Conservation (phyloP, 2,329 filamentous ascomycete genomes). For the Microcera coccophila region DNA sequence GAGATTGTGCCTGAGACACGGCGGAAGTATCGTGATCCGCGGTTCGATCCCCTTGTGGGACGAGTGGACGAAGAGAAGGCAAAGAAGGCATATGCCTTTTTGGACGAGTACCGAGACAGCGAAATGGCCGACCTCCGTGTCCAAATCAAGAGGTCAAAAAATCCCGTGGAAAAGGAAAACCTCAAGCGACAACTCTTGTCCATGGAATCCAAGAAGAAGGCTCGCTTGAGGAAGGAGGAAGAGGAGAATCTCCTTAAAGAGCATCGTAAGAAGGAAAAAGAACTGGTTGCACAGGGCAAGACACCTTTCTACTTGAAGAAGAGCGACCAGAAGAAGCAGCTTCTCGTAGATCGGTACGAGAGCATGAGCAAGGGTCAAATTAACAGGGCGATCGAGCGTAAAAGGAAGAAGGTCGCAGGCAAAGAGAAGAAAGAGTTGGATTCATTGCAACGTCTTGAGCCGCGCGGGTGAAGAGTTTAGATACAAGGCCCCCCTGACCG, state of each 20-base stretch:
- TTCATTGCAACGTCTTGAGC: slow-evolving; percentile 32
- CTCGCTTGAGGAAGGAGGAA: slow-evolving; percentile 65
- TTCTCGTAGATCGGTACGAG: slow-evolving; percentile 74
- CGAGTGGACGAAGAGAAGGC: slow-evolving; percentile 55
- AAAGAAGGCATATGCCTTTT: slow-evolving; percentile 76
- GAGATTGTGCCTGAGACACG: slow-evolving; percentile 58
- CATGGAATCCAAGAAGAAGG: slow-evolving; percentile 74
- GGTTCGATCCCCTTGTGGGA: slow-evolving; percentile 66
- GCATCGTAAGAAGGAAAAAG: slow-evolving; percentile 80
- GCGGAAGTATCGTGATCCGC: slow-evolving; percentile 73
- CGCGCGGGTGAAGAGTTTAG: slow-evolving; percentile 9
- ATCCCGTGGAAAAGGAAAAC: slow-evolving; percentile 59
- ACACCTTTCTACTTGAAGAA: slow-evolving; percentile 90
- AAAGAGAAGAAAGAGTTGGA: slow-evolving; percentile 78
- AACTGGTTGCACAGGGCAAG: slow-evolving; percentile 82
- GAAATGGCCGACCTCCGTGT: slow-evolving; percentile 74
- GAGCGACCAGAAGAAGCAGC: slow-evolving; percentile 82
- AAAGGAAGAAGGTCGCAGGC: slow-evolving; percentile 80
- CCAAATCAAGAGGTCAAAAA: slow-evolving; percentile 63
- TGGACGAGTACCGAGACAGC: slow-evolving; percentile 78
- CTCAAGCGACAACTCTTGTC: slow-evolving; percentile 71
- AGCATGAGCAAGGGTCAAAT: slow-evolving; percentile 82
- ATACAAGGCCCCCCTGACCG: neutral
- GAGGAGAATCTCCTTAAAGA: slow-evolving; percentile 66
- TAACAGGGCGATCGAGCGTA: slow-evolving; percentile 78